phyloP scores from a whole-genome alignment of 345 rosid genomes.

The Eucalyptus pauciflora region DNA sequence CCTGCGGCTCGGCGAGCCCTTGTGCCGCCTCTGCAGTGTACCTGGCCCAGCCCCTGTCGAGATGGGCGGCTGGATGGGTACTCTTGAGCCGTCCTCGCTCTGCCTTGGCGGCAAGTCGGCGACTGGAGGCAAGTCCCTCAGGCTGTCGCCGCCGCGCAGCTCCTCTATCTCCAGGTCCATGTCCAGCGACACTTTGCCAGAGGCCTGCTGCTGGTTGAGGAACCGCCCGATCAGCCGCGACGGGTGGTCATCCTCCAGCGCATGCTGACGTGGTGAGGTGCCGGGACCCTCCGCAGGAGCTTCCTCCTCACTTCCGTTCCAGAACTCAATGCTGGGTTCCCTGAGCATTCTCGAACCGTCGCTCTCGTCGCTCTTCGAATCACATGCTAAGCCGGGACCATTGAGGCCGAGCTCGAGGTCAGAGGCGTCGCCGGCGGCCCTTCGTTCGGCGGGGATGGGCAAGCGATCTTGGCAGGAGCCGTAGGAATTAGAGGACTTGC shows the following conservation, averaged over 20 bases:
- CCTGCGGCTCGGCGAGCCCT: neutral
- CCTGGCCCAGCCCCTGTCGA: neutral
- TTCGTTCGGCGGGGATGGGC: neutral
- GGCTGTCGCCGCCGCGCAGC: slow-evolving; percentile 1
- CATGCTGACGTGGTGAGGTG: neutral
- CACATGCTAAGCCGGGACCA: neutral
- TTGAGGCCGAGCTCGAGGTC: neutral
- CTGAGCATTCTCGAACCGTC: neutral
- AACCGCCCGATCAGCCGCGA: slow-evolving; percentile 63
- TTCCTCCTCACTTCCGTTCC: neutral
- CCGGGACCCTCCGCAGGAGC: slow-evolving; percentile 13
- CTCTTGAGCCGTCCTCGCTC: slow-evolving; percentile 19
- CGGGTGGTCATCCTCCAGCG: slow-evolving; percentile 43
- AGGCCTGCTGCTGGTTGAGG: slow-evolving; percentile 58
- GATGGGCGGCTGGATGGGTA: neutral
- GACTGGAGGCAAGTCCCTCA: slow-evolving; percentile 25
- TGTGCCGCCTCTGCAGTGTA: neutral
- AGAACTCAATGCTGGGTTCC: neutral
- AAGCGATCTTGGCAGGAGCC: neutral
- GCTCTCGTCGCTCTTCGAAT: too few species aligned
- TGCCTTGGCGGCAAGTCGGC: neutral
- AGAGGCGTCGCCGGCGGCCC: neutral
- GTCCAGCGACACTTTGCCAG: slow-evolving; percentile 65
- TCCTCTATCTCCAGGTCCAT: slow-evolving; percentile 68
- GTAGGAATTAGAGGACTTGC: neutral